Conservation (phyloP, 768 basidiomycete genomes). For the Psilocybe tampanensis region DNA sequence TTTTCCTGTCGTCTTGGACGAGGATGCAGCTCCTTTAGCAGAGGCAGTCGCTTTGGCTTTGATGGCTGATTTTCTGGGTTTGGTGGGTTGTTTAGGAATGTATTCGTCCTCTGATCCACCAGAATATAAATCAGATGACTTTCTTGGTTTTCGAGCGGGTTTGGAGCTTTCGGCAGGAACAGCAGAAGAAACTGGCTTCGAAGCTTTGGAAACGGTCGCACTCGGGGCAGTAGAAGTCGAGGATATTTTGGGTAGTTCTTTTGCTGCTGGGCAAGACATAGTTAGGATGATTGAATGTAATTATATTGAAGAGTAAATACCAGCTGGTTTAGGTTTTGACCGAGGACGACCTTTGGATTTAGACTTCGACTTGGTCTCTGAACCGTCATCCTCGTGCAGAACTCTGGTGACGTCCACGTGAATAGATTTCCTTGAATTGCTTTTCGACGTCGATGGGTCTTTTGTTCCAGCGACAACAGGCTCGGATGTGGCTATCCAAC, state of each 20-base stretch:
- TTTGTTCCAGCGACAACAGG: neutral
- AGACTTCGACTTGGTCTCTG: neutral
- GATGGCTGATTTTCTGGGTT: neutral
- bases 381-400: neutral
- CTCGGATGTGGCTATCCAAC: slow-evolving; percentile 3
- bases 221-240: neutral
- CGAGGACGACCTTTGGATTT: neutral
- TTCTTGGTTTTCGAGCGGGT: slow-evolving; percentile 4
- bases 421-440: neutral
- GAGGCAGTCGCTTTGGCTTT: neutral
- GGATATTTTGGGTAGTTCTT: too few relatives aligned
- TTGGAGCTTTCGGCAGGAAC: neutral
- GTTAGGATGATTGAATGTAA: too few relatives aligned
- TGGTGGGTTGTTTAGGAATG: slow-evolving; percentile 6
- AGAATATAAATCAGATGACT: slow-evolving; percentile 14
- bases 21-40: neutral
- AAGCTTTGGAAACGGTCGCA: neutral
- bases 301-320: too few relatives aligned
- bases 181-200: neutral
- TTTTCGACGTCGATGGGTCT: neutral
- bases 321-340: neutral
- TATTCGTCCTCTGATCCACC: slow-evolving; percentile 22
- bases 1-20: neutral
- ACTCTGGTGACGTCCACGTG: neutral
- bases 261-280: too few relatives aligned